Conservation (phyloP, 768 basidiomycete genomes). For the Pleurotus sapidus region DNA sequence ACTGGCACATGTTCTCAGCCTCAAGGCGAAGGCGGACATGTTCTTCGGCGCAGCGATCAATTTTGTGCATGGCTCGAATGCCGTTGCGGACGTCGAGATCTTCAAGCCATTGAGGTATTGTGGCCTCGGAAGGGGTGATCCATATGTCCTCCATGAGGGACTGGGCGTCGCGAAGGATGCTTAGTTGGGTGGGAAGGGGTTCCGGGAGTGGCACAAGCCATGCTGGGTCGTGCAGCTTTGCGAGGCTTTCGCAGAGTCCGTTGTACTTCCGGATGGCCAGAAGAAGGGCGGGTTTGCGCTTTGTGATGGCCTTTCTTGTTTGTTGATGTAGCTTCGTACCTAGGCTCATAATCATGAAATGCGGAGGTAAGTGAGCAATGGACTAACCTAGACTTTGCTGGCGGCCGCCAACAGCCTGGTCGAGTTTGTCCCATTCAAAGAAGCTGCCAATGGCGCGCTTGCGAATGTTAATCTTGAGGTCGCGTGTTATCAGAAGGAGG, state of each 20-base stretch:
- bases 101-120: conserved; percentile 27
- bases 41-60: conserved; percentile 28
- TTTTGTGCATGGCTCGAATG: conserved; percentile 25
- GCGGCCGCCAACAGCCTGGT: conserved; percentile 17
- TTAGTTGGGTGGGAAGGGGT: conserved; percentile 27
- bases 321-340: conserved; percentile 29
- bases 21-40: conserved; percentile 12
- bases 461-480: conserved; percentile 18
- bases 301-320: conserved; percentile 23
- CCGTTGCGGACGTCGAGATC: conserved; percentile 25
- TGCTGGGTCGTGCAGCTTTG: conserved; percentile 1
- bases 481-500: too few relatives aligned
- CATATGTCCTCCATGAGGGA: conserved; percentile 35
- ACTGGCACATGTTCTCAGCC: too few relatives aligned
- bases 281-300: conserved; percentile 21
- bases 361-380: background rate
- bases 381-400: conserved; percentile 13
- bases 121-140: conserved; percentile 16
- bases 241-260: conserved; percentile 20
- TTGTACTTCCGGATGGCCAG: conserved; percentile 25
- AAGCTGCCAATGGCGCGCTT: conserved; percentile 21
- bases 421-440: conserved; percentile 22
- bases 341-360: background rate
- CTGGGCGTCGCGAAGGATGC: conserved; percentile 17
- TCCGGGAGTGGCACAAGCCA: conserved; percentile 29